Conservation (phyloP, 306 rosid genomes). For the Hippophae tibetana region DNA sequence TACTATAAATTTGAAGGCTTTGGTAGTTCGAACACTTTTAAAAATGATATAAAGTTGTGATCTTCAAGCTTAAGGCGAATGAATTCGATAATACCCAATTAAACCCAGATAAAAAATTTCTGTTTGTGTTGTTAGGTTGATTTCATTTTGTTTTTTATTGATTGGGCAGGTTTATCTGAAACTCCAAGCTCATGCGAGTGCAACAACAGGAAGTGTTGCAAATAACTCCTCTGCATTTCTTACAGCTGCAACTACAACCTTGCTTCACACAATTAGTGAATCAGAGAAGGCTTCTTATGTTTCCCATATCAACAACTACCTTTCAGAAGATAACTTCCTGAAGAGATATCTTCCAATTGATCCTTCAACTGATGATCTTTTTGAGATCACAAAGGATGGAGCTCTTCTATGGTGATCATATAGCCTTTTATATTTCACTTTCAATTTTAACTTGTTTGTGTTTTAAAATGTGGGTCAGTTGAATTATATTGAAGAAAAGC, state of each 20-base stretch:
- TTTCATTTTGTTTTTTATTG: not conserved
- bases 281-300: slow-evolving; percentile 94
- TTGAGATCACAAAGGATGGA: slow-evolving; percentile 84
- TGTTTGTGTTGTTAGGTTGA: not conserved
- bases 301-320: slow-evolving; percentile 85
- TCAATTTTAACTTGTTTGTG: not conserved
- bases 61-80: too few species aligned
- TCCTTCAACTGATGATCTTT: slow-evolving; percentile 77
- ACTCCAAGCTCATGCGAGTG: slow-evolving; percentile 65
- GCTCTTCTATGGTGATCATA: slow-evolving; percentile 76
- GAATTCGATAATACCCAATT: too few species aligned
- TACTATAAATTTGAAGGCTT: too few species aligned
- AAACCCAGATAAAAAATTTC: too few species aligned
- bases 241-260: slow-evolving; percentile 86
- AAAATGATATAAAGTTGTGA: too few species aligned
- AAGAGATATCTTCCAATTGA: slow-evolving; percentile 79
- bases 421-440: not conserved
- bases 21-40: too few species aligned
- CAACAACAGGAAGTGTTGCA: slow-evolving; percentile 60
- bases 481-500: not conserved
- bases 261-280: slow-evolving; percentile 98
- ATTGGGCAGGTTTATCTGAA: slow-evolving; percentile 63
- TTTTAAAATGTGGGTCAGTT: not conserved
- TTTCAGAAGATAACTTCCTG: slow-evolving; percentile 64
- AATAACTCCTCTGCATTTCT: slow-evolving; percentile 85